phyloP scores from a whole-genome alignment of 495 filamentous ascomycete genomes.

The Amniculicola lignicola region DNA sequence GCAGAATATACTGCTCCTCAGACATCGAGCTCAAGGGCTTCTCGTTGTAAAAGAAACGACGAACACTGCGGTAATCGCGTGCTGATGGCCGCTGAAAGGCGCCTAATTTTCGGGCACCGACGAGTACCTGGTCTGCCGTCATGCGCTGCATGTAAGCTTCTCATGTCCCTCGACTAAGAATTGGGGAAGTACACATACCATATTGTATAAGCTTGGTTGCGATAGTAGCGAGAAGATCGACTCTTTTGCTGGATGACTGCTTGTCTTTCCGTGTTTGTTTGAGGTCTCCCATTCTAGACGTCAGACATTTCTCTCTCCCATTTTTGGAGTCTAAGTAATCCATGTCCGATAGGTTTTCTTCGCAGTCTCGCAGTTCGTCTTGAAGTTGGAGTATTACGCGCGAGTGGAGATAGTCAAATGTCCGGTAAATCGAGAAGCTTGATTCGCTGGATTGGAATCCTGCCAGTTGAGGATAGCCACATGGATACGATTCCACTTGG shows the following conservation, averaged over 20 bases:
- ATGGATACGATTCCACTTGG: slow-evolving; percentile 37
- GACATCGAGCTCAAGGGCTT: slow-evolving; percentile 33
- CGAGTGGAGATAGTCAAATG: slow-evolving; percentile 42
- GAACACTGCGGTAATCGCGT: slow-evolving; percentile 42
- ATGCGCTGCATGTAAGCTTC: slow-evolving; percentile 18
- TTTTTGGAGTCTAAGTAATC: slow-evolving; percentile 26
- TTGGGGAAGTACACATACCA: slow-evolving; percentile 4
- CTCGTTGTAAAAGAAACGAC: slow-evolving; percentile 39
- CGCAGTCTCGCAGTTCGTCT: slow-evolving; percentile 38
- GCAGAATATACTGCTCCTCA: slow-evolving; percentile 40
- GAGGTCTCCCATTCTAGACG: slow-evolving; percentile 13
- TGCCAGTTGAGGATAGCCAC: slow-evolving; percentile 41
- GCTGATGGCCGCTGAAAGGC: slow-evolving; percentile 39
- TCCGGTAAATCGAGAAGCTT: slow-evolving; percentile 41
- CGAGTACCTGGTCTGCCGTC: slow-evolving; percentile 41
- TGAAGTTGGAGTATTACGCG: slow-evolving; percentile 39
- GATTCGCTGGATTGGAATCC: slow-evolving; percentile 40
- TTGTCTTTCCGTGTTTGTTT: slow-evolving; percentile 12
- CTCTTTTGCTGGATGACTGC: neutral
- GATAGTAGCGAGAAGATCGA: slow-evolving; percentile 1
- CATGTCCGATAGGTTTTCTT: slow-evolving; percentile 33
- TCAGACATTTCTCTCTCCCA: slow-evolving; percentile 10
- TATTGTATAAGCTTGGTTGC: slow-evolving; percentile 28
- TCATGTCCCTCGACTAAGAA: slow-evolving; percentile 19
- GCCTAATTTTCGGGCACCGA: slow-evolving; percentile 40